These are phyloP conservation scores for Tricholoma furcatifolium DNA, from an alignment of 768 basidiomycete species.

Conservation along the genomic window DNA sequence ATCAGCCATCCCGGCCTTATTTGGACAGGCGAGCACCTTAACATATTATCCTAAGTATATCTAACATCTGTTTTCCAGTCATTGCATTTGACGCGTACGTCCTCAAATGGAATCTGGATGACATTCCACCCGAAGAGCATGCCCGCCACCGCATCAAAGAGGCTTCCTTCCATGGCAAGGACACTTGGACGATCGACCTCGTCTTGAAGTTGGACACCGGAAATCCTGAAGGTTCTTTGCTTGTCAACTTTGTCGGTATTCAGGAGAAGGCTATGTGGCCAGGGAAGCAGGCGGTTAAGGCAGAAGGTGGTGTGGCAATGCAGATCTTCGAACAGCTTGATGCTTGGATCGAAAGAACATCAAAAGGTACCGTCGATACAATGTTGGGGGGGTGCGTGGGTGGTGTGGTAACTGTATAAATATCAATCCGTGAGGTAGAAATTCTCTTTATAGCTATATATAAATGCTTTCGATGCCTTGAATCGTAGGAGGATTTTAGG, in stretches of 20 bases:
- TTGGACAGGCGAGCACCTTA: constrained; percentile 61
- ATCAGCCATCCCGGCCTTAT: constrained; percentile 81
- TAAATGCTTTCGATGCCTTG: too few relatives aligned
- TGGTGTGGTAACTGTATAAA: constrained; percentile 46
- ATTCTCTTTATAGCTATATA: too few relatives aligned
- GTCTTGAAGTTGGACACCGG: constrained; percentile 52
- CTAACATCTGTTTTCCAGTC: constrained; percentile 36
- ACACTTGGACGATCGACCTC: constrained; percentile 73
- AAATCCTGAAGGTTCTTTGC: constrained; percentile 33
- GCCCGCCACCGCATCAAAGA: constrained; percentile 90
- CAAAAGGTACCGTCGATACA: constrained; percentile 64
- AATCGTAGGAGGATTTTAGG: too few relatives aligned
- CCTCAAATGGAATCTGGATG: constrained; percentile 78
- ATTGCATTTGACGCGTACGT: constrained; percentile 93
- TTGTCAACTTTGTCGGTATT: constrained; percentile 77
- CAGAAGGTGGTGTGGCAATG: constrained; percentile 60
- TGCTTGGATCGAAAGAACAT: constrained; percentile 66
- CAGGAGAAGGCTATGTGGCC: constrained; percentile 88
- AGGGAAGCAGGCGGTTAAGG: constrained; percentile 54
- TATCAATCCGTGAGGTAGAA: not conserved
- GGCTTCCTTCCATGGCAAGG: constrained; percentile 79
- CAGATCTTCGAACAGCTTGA: constrained; percentile 73
- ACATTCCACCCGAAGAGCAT: constrained; percentile 72
- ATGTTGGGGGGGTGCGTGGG: constrained; percentile 70
- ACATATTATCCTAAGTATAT: not conserved